These are phyloP conservation scores for Trametes sp. DNA, from an alignment of 1,284 basidiomycete species.

Conservation along the genomic window DNA sequence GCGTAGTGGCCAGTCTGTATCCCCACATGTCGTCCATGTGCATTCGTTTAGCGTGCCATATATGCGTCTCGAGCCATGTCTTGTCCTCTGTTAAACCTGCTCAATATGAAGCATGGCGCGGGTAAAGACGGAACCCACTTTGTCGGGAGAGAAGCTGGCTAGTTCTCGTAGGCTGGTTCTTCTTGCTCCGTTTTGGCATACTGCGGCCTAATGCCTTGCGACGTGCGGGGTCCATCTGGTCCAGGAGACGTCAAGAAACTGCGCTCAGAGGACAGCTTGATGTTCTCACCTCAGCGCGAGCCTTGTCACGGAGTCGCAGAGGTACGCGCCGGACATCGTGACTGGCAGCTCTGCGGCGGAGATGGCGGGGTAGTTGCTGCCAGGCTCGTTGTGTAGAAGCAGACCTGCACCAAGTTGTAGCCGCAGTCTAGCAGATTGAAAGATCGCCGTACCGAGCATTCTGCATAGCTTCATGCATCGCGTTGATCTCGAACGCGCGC, in stretches of 20 bases:
- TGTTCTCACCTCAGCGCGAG: conserved; percentile 74
- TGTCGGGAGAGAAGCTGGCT: conserved; percentile 71
- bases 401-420: conserved; percentile 31
- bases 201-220: conserved; percentile 60
- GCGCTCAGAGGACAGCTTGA: background rate
- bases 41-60: conserved; percentile 96
- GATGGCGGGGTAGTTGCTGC: conserved; percentile 89
- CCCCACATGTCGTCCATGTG: conserved; percentile 93
- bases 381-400: conserved; percentile 84
- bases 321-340: conserved; percentile 94
- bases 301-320: conserved; percentile 77
- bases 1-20: conserved; percentile 81
- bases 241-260: background rate
- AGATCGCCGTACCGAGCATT: conserved; percentile 63
- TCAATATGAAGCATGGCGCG: too few relatives aligned
- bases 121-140: too few relatives aligned
- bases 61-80: conserved; percentile 90
- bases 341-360: conserved; percentile 89
- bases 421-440: background rate
- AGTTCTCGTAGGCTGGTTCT: conserved; percentile 56
- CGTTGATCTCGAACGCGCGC: conserved; percentile 85
- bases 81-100: conserved; percentile 77
- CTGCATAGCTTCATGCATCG: conserved; percentile 88
- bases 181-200: conserved; percentile 65
- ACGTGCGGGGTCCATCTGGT: conserved; percentile 82